Evolutionary conservation across 192 early-diverging fungal species (phyloP).

Genomic region (Globomyces pollinis-pini): DNA sequence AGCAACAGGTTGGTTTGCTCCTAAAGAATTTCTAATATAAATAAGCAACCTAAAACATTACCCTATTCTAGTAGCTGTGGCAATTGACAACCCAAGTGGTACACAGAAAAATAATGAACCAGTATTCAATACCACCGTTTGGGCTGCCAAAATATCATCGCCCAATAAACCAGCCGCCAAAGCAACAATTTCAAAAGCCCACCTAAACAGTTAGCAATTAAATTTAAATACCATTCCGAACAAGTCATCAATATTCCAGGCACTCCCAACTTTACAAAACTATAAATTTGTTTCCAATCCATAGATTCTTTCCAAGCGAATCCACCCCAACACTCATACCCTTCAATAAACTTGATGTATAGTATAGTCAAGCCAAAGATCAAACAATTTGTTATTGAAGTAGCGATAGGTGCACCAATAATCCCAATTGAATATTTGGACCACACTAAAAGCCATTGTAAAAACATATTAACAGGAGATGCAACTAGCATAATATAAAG

Average conservation of each 20-base stretch:
- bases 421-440: slow-evolving; percentile 46
- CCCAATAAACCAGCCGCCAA: slow-evolving; percentile 65
- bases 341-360: slow-evolving; percentile 53
- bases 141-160: slow-evolving; percentile 68
- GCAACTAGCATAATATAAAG: slow-evolving; percentile 64
- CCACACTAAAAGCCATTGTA: slow-evolving; percentile 59
- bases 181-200: slow-evolving; percentile 40
- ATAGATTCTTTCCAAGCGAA: slow-evolving; percentile 62
- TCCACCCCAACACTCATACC: slow-evolving; percentile 69
- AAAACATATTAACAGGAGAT: slow-evolving; percentile 61
- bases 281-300: background rate
- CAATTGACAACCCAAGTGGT: slow-evolving; percentile 74
- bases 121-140: slow-evolving; percentile 66
- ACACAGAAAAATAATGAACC: slow-evolving; percentile 62
- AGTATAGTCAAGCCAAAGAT: slow-evolving; percentile 55
- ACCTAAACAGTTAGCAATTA: too few species aligned
- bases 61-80: slow-evolving; percentile 70
- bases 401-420: slow-evolving; percentile 78
- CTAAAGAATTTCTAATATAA: slow-evolving; percentile 21
- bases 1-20: slow-evolving; percentile 1
- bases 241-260: slow-evolving; percentile 61
- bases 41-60: background rate
- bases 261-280: slow-evolving; percentile 51
- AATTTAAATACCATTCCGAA: background rate
- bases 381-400: slow-evolving; percentile 66